Percentiles rank a stretch among this genome's conserved stretches.
Conservation (phyloP, 1,284 basidiomycete genomes). For the Cronartium quercuum region DNA sequence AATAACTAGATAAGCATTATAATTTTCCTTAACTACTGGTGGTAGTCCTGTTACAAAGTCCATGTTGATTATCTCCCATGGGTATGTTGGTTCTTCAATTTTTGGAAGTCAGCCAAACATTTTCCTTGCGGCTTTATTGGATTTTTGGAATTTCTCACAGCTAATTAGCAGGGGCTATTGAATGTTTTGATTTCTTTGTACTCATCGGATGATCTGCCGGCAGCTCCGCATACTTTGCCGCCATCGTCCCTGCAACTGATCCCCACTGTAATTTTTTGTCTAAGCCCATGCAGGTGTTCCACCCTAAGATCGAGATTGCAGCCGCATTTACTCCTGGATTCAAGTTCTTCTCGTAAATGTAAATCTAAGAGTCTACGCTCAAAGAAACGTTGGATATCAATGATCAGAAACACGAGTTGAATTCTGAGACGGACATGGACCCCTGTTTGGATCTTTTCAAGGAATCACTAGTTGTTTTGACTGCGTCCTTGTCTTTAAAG, state of each 20-base stretch:
- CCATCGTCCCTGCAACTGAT: neutral
- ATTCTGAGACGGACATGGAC: neutral
- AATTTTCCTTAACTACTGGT: no score
- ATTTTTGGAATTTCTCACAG: no score
- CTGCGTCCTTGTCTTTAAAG: neutral
- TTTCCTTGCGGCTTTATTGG: no score
- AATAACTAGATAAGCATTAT: no score
- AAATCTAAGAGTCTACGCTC: neutral
- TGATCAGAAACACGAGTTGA: neutral
- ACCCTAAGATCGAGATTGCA: neutral
- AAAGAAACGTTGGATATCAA: neutral
- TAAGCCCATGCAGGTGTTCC: neutral
- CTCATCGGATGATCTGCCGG: neutral
- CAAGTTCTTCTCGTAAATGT: neutral
- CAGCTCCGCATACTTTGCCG: neutral
- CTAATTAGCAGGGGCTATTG: neutral
- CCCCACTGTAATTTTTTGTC: neutral
- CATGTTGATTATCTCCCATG: no score
- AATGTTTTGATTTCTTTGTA: neutral
- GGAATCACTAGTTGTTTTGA: neutral
- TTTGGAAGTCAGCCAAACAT: no score
- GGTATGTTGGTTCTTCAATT: no score
- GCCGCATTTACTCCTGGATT: neutral
- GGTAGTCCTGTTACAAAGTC: no score
- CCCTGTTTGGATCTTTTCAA: neutral